These are phyloP conservation scores for Mercurialis annua DNA, from an alignment of 345 rosid genomes.

Conservation along the genomic window DNA sequence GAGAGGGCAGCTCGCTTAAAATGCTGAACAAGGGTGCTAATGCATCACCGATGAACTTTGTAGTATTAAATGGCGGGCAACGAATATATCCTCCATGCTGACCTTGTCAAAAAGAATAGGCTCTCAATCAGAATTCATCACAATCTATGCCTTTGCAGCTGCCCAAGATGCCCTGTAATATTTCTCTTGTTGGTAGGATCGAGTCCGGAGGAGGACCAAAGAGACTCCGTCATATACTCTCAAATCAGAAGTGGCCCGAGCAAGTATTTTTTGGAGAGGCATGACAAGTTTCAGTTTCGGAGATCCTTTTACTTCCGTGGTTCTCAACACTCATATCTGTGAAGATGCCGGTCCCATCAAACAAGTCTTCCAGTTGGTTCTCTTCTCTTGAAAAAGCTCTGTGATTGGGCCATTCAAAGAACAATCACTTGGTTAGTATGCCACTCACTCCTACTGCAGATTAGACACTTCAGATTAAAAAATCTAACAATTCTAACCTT, in stretches of 20 bases:
- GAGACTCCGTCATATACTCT: slow-evolving; percentile 6
- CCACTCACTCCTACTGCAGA: slow-evolving; percentile 7
- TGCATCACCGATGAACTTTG: not conserved
- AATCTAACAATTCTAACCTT: not conserved
- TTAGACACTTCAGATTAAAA: not conserved
- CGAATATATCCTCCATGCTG: not conserved
- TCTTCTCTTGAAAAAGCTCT: slow-evolving; percentile 3
- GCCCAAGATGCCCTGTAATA: not conserved
- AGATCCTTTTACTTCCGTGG: slow-evolving; percentile 14
- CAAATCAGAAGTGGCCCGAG: not conserved
- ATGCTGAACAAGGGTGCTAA: not conserved
- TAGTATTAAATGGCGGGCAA: not conserved
- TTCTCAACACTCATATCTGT: slow-evolving; percentile 13
- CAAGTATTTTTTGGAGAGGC: slow-evolving; percentile 4
- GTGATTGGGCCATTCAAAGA: slow-evolving; percentile 8
- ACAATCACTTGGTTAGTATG: not conserved
- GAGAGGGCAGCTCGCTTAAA: not conserved
- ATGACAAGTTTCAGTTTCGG: not conserved
- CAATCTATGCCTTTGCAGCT: not conserved
- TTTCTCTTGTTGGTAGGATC: not conserved
- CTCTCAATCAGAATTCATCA: not conserved
- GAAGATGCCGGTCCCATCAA: not conserved
- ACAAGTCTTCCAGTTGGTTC: slow-evolving; percentile 1
- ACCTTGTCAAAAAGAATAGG: not conserved
- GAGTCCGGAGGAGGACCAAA: not conserved